Evolutionary conservation across 2,329 filamentous ascomycete genomes (phyloP).

Genomic region (Fusarium protoensiforme): DNA sequence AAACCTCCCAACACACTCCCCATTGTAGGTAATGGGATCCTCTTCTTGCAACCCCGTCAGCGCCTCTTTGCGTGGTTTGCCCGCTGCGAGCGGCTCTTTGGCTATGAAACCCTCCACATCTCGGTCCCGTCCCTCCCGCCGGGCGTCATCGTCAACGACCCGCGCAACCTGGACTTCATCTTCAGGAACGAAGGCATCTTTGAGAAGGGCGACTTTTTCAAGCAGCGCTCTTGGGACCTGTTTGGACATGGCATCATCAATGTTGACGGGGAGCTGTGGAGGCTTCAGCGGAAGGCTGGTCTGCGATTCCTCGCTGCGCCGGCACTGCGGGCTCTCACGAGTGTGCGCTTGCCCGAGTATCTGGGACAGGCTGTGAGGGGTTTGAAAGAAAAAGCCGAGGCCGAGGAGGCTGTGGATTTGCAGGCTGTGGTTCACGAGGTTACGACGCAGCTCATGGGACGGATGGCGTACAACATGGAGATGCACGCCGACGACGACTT

Average conservation of each 20-base stretch:
- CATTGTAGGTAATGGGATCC: slow-evolving; percentile 69
- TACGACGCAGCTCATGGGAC: slow-evolving; percentile 74
- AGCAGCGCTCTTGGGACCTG: slow-evolving; percentile 68
- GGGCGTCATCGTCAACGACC: slow-evolving; percentile 71
- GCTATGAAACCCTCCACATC: slow-evolving; percentile 70
- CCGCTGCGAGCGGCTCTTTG: slow-evolving; percentile 65
- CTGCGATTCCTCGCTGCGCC: slow-evolving; percentile 67
- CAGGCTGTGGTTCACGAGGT: slow-evolving; percentile 72
- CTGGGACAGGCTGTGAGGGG: slow-evolving; percentile 55
- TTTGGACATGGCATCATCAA: slow-evolving; percentile 77
- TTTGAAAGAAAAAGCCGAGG: slow-evolving; percentile 49
- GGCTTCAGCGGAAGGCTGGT: slow-evolving; percentile 70
- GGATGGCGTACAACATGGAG: slow-evolving; percentile 76
- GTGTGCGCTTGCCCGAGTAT: slow-evolving; percentile 66
- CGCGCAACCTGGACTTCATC: slow-evolving; percentile 70
- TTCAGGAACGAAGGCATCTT: slow-evolving; percentile 71
- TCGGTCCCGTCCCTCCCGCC: slow-evolving; percentile 71
- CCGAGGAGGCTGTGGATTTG: slow-evolving; percentile 59
- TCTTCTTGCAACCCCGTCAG: slow-evolving; percentile 69
- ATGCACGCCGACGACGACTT: slow-evolving; percentile 72
- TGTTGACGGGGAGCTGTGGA: slow-evolving; percentile 72
- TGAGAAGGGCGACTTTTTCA: slow-evolving; percentile 72
- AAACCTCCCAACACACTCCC: slow-evolving; percentile 64
- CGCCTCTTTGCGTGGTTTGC: slow-evolving; percentile 72
- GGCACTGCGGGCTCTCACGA: slow-evolving; percentile 68